Evolutionary conservation across 2,329 filamentous ascomycete genomes (phyloP).

Genomic region (Purpureocillium takamizusanense): DNA sequence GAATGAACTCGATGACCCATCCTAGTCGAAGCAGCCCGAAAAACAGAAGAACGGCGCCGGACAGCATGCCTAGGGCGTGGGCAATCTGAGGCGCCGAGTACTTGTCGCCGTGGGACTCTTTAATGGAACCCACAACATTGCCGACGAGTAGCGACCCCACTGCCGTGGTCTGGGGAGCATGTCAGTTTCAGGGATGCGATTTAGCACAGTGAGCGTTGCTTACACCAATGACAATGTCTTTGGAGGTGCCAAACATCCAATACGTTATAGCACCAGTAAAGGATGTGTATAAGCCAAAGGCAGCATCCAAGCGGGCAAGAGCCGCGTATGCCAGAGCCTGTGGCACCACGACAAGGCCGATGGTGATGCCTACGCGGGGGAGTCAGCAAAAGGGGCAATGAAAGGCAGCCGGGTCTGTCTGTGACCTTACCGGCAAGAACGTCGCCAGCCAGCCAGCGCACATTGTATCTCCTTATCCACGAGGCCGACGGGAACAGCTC

Average conservation of each 20-base stretch:
- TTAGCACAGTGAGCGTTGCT: constrained; percentile 6
- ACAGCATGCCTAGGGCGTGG: constrained; percentile 33
- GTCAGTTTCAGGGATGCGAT: background rate
- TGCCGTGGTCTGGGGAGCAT: constrained; percentile 40
- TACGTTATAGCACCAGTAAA: constrained; percentile 75
- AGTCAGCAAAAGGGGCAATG: too few species aligned
- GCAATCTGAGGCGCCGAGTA: constrained; percentile 31
- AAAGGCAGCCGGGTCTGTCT: too few species aligned
- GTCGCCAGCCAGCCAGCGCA: constrained; percentile 65
- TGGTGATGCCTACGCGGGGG: constrained; percentile 19
- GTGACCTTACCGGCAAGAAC: constrained; percentile 53
- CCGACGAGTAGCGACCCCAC: constrained; percentile 42
- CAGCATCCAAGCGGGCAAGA: constrained; percentile 55
- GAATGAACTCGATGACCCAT: constrained; percentile 43
- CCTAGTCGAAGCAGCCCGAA: constrained; percentile 37
- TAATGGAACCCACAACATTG: constrained; percentile 31
- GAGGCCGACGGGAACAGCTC: constrained; percentile 54
- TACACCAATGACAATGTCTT: constrained; percentile 72
- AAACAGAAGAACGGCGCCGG: constrained; percentile 32
- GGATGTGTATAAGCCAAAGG: constrained; percentile 73
- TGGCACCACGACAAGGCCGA: constrained; percentile 65
- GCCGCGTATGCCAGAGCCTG: constrained; percentile 75
- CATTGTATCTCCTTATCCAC: constrained; percentile 65
- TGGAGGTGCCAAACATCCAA: constrained; percentile 78
- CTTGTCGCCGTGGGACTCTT: constrained; percentile 20